Base-by-base conservation (phyloP, 345 rosid species). In the Citrus mangshanensis region DNA sequence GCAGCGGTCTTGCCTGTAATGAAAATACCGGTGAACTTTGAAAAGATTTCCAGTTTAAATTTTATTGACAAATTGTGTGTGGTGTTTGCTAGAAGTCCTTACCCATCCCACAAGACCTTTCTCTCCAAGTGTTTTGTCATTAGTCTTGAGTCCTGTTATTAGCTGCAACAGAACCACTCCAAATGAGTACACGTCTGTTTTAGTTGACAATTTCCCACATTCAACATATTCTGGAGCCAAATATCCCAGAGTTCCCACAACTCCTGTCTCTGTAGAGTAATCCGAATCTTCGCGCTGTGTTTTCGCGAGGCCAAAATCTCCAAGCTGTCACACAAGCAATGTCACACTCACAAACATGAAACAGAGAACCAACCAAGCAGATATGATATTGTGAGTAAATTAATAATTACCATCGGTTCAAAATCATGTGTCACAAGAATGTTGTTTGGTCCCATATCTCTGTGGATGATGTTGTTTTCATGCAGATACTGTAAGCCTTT, bases 81-180 rank as follows among this genome's bases (percentile, higher is more conserved):
- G n/a, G 1, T 7, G 62, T 68, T 37, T 35, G 68, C 65, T 56
- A 38, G 0, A 54, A 54, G 58, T 55, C 60, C 60, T 73, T 86
- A 89, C 95, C 93, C 95, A 91, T 78, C 92, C 91, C 21, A 91
- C 93, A 12, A 90, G 92, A 82, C 95, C 89, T 79, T 73, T 86
- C 42, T 87, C 95, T 75, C 83, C 91, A n/a, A 90, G 92, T 8
- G 25, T 34, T 74, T 87, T 84, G 79, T 91, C 92, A 3, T 90
- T 88, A 13, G 91, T 89, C 86, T 83, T 85, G 67, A 82, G 82
- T 78, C 93, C 95, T 18, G 91, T 89, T 68, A 91, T 87, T 30
- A 91, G 86, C 84, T 90, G 93, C 66, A 91, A 77, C 56, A 91
- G 85, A 69, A 90, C 91, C 16, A 91, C 88, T 28, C 93, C 92